Evolutionary conservation across 2,329 filamentous ascomycete genomes (phyloP), one percentile per base, ranked within the genome.

Genomic region (Paecilomyces fulvus): DNA sequence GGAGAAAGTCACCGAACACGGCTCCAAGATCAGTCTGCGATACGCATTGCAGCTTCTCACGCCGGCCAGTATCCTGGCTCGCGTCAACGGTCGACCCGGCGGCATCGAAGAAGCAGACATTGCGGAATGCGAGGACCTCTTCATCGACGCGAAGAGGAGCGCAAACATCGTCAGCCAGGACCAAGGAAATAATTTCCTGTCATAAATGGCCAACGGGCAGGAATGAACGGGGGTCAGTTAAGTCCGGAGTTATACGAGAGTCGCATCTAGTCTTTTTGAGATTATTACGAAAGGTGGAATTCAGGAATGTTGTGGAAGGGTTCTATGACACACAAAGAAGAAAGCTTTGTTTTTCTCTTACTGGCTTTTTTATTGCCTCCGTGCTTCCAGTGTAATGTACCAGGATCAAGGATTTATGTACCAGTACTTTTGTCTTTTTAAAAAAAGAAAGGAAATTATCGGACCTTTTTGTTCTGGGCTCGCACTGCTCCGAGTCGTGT

Each of bases 31-130:
- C 69, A 95, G 89, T 71, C 75, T 99, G 75, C 81, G 94, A 64
- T 99, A 99, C 77, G 92, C 92, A 64, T 78, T 99, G 70, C 94
- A 97, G 76, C 77, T 99, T 64, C 80, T 99, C 65, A 89, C 91
- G 25, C 92, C 92, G 1, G 87, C 91, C 54, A 92, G 89, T 73
- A 95, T 97, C 73, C 82, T 97, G 66, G 90, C 92, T 58, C 87
- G 89, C 70, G 89, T 94, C 68, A 89, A 87, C 70, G 88, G 88
- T 58, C 85, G 86, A 66, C 82, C 79, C 60, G 86, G 89, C 68
- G 72, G 71, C 5, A 91, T 92, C 67, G 88, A 91, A 66, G 77
- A 89, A 56, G 81, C 84, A 66, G 89, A 92, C 72, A 84, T 94
- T 61, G 82, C 82, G 14, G 89, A 94, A 75, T 92, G 88, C 70